Conservation (phyloP, 257 asterid species). For the Nicotiana obtusifolia region DNA sequence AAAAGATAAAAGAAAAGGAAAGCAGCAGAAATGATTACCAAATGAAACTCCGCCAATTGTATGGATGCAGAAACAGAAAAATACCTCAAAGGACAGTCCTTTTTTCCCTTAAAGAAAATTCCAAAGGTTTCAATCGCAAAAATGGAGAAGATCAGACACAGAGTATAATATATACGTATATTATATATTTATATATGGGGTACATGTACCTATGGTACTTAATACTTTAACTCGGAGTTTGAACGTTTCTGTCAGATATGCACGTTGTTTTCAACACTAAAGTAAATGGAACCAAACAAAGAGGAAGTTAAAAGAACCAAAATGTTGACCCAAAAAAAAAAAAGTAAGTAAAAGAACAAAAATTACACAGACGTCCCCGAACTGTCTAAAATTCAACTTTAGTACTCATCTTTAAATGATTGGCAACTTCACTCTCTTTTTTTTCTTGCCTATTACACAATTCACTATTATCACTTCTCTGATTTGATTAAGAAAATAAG, state of each 20-base stretch:
- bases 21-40: background rate
- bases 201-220: background rate
- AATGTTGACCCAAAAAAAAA: too few species aligned
- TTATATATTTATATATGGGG: background rate
- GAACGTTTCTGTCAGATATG: conserved; percentile 2
- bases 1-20: background rate
- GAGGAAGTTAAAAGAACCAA: too few species aligned
- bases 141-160: background rate
- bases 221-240: background rate
- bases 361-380: background rate
- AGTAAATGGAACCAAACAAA: background rate
- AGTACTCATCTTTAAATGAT: background rate
- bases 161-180: background rate
- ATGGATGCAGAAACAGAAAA: background rate
- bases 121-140: background rate
- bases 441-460: background rate
- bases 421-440: background rate
- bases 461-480: too few species aligned
- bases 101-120: background rate
- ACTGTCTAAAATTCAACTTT: background rate
- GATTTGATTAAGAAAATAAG: too few species aligned
- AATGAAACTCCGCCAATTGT: background rate
- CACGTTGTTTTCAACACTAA: background rate
- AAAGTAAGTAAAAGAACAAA: background rate
- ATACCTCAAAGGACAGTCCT: background rate